Percentiles rank a stretch among this genome's conserved stretches.
phyloP scores from a whole-genome alignment of 2,329 filamentous ascomycete species.

The Hyphodiscus sp. region DNA sequence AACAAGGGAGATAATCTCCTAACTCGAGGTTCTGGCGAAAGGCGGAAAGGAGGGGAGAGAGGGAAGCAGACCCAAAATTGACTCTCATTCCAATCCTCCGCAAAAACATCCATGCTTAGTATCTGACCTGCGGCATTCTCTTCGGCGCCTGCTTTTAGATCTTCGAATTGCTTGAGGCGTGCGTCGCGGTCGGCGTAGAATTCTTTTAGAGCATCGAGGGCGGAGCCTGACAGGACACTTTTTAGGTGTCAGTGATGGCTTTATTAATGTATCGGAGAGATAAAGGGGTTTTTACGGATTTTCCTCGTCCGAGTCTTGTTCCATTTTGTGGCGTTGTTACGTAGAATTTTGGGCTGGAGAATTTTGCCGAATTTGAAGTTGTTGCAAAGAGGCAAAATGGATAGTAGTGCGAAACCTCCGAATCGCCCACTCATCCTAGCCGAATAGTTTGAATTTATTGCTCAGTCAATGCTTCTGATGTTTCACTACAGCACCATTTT shows the following conservation, averaged over 20 bases:
- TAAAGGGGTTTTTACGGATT: conserved; percentile 8
- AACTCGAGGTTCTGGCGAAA: not conserved
- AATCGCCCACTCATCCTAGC: too few species aligned
- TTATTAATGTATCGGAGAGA: too few species aligned
- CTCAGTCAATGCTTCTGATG: not conserved
- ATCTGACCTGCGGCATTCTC: conserved; percentile 34
- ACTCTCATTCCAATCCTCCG: conserved; percentile 76
- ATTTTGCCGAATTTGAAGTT: not conserved
- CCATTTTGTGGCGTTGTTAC: conserved; percentile 9
- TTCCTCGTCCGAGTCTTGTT: conserved; percentile 14
- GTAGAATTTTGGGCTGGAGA: conserved; percentile 7
- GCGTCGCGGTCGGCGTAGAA: conserved; percentile 70
- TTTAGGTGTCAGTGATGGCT: not conserved
- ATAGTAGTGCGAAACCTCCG: too few species aligned
- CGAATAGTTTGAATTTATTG: not conserved
- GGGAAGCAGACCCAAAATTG: conserved; percentile 69
- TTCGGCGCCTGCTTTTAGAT: conserved; percentile 57
- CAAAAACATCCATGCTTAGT: conserved; percentile 63
- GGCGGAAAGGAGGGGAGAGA: not conserved
- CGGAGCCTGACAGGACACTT: conserved; percentile 58
- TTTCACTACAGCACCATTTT: not conserved
- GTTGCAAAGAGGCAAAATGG: not conserved
- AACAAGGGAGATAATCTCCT: not conserved
- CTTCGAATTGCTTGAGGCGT: conserved; percentile 59
- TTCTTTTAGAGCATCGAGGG: conserved; percentile 62